Conservation (phyloP, 352 stramenopile species). For the Pythium oligandrum region DNA sequence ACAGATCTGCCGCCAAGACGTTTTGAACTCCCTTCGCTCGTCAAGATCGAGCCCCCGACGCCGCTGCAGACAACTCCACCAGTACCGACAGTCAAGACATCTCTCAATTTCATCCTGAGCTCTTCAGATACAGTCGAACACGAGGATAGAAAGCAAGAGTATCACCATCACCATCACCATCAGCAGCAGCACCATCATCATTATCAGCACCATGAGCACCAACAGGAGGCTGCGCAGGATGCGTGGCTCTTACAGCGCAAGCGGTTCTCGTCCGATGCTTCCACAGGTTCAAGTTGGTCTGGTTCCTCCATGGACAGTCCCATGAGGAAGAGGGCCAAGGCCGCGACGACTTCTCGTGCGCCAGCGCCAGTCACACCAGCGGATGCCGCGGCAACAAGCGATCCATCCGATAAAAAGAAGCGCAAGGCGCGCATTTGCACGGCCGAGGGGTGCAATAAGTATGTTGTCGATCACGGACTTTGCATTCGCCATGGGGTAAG, state of each 20-base stretch:
- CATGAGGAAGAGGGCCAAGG: no score
- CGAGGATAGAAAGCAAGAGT: background rate
- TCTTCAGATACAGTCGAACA: background rate
- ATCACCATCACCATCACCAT: conserved; percentile 4
- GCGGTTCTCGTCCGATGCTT: no score
- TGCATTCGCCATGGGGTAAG: conserved; percentile 40
- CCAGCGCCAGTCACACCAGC: background rate
- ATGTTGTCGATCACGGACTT: conserved; percentile 37
- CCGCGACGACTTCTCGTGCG: background rate
- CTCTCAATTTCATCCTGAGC: conserved; percentile 2
- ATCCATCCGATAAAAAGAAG: conserved; percentile 26
- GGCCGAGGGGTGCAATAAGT: conserved; percentile 36
- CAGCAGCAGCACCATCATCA: background rate
- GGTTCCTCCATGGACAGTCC: no score
- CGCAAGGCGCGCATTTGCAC: conserved; percentile 37
- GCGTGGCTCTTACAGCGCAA: no score
- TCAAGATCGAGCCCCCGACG: background rate
- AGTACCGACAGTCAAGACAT: background rate
- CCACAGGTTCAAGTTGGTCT: no score
- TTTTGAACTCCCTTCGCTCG: no score
- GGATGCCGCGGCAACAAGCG: background rate
- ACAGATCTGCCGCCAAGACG: no score
- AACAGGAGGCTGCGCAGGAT: no score
- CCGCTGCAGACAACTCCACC: background rate
- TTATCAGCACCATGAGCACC: no score